These are phyloP conservation scores for Discostella stelligeroides DNA, from an alignment of 108 stramenopile genomes.

Conservation along the genomic window DNA sequence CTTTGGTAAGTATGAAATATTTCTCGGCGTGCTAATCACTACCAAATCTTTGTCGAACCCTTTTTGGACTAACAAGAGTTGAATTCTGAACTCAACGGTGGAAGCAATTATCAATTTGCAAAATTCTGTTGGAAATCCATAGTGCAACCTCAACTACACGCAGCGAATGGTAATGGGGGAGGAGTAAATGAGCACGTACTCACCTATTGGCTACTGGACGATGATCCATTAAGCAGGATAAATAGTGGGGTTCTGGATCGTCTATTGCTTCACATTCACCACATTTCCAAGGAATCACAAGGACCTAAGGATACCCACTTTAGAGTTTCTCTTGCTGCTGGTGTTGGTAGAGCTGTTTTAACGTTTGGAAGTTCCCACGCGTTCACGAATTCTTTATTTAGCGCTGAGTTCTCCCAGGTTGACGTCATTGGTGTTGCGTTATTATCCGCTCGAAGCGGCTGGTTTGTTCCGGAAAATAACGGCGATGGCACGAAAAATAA, in stretches of 20 bases:
- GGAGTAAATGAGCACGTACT: not conserved
- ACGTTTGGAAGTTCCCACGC: slow-evolving; percentile 34
- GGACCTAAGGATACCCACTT: slow-evolving; percentile 15
- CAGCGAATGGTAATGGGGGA: not conserved
- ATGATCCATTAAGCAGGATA: slow-evolving; percentile 12
- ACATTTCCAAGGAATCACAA: slow-evolving; percentile 6
- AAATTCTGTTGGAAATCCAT: slow-evolving; percentile 43
- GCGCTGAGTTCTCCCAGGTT: slow-evolving; percentile 22
- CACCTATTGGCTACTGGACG: slow-evolving; percentile 38
- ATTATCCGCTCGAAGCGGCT: slow-evolving; percentile 12
- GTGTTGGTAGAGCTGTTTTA: slow-evolving; percentile 24
- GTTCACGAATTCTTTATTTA: slow-evolving; percentile 25
- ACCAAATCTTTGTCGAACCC: not conserved
- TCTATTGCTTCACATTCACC: slow-evolving; percentile 20
- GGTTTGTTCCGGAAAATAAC: slow-evolving; percentile 14
- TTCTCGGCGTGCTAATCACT: slow-evolving; percentile 9
- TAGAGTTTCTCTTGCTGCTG: slow-evolving; percentile 17
- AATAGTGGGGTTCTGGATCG: slow-evolving; percentile 20
- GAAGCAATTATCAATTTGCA: slow-evolving; percentile 44
- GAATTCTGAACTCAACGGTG: no score
- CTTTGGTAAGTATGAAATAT: slow-evolving; percentile 15
- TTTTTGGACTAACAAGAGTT: not conserved
- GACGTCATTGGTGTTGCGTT: slow-evolving; percentile 27
- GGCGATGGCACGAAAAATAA: not conserved
- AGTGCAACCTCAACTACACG: slow-evolving; percentile 38